A percentile compares a stretch with the other conserved stretches of the same genome.
phyloP scores from a whole-genome alignment of 78 protist genomes.

The Tieghemostelium lacteum region DNA sequence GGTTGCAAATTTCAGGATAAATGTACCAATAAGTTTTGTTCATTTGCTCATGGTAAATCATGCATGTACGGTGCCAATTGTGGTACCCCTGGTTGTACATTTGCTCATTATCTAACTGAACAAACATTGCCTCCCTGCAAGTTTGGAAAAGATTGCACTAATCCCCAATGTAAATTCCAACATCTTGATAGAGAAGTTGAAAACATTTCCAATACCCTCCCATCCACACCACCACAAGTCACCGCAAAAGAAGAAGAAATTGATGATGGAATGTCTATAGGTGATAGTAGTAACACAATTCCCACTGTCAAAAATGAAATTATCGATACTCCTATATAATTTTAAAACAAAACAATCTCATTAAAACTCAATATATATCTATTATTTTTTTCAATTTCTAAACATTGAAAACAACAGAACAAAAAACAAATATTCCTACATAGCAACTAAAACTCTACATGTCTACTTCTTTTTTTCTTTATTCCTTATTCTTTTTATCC shows the following conservation, averaged over 20 bases:
- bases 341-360: too few relatives aligned
- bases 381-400: too few relatives aligned
- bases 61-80: slow-evolving; percentile 53
- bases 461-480: too few relatives aligned
- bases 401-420: too few relatives aligned
- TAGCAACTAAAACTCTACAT: too few relatives aligned
- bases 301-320: too few relatives aligned
- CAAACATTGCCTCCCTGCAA: slow-evolving; percentile 42
- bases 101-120: slow-evolving; percentile 30
- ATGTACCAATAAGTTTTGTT: slow-evolving; percentile 27
- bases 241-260: slow-evolving; percentile 29
- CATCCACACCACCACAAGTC: slow-evolving; percentile 40
- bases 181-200: slow-evolving; percentile 26
- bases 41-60: slow-evolving; percentile 62
- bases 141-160: slow-evolving; percentile 76
- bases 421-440: too few relatives aligned
- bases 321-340: too few relatives aligned
- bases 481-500: neutral
- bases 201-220: slow-evolving; percentile 9
- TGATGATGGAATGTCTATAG: too few relatives aligned
- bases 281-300: too few relatives aligned
- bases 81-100: slow-evolving; percentile 44
- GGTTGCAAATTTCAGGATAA: slow-evolving; percentile 41
- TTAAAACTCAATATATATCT: too few relatives aligned
- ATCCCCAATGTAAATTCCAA: slow-evolving; percentile 47